Evolutionary conservation across 2,329 filamentous ascomycete genomes (phyloP), one percentile per base, ranked within the genome.

Genomic region (Dichotomopilus funicola): DNA sequence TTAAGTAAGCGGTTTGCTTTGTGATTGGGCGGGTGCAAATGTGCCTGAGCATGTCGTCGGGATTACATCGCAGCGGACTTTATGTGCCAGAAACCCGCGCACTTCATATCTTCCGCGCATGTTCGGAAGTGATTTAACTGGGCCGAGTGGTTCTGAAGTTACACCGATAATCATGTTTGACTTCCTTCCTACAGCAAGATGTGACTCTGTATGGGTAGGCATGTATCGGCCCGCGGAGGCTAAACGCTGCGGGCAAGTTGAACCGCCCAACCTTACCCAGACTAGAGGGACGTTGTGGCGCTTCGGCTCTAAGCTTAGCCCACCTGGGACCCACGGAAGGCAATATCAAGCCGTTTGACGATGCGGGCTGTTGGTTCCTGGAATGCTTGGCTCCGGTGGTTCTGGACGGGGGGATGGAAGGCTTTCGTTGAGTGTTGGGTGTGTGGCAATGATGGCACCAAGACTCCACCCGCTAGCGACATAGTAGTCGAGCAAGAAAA

Each of bases 251-350:
- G 36, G 48, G 9, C 53, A 9, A 51, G 6, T 43, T 42, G 19
- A 51, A 47, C 37, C 35, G 33, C 31, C 31, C 52, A 59, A 61
- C 57, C 59, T 58, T 62, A 59, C 49, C 57, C 59, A 56, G 53
- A 55, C 54, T 54, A 52, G 47, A 51, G 53, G 54, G 54, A 51
- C 54, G 38, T 11, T 33, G 55, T 60, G 51, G 55, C 49, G 51
- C 49, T 34, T 59, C 50, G 53, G 34, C 40, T 48, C 45, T n/a
- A 35, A 43, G 44, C 44, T 58, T 54, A 41, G 49, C 38, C 35
- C 35, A 13, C 37, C 44, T 46, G 46, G 37, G 37, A 10, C 41
- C n/a, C 54, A 56, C 49, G n/a, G 54, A 11, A 10, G 44, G 48
- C 51, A 48, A 44, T n/a, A 44, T 51, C 33, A n/a, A 6, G 33